A percentile compares a stretch with the other conserved stretches of the same genome.
Evolutionary conservation across 306 rosid species (phyloP).

Genomic region (Mucuna pruriens): DNA sequence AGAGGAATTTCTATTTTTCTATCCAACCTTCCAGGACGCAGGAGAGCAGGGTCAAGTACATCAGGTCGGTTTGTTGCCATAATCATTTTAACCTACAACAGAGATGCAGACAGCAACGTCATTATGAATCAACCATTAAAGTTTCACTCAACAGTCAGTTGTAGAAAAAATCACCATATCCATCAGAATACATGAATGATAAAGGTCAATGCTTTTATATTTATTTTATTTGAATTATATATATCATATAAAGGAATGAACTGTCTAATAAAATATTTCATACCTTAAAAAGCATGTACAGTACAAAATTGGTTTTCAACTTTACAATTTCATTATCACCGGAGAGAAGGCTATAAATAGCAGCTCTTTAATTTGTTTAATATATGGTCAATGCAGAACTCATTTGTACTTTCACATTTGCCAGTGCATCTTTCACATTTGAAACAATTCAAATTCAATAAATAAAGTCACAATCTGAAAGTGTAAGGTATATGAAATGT

Average conservation of each 20-base stretch:
- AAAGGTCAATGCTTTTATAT: background rate
- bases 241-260: background rate
- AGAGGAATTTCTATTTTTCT: conserved; percentile 96
- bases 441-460: too few relatives aligned
- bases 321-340: background rate
- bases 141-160: conserved; percentile 8
- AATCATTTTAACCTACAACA: conserved; percentile 86
- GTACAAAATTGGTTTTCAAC: background rate
- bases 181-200: background rate
- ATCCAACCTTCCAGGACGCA: conserved; percentile 95
- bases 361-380: background rate
- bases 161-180: conserved; percentile 6
- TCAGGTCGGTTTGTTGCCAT: conserved; percentile 98
- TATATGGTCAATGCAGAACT: background rate
- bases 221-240: conserved; percentile 1
- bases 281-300: background rate
- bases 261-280: background rate
- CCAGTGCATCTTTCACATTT: too few relatives aligned
- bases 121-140: conserved; percentile 12
- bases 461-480: background rate
- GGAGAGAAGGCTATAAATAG: background rate
- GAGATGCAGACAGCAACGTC: conserved; percentile 23
- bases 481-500: background rate
- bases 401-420: too few relatives aligned
- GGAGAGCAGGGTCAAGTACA: conserved; percentile 95